Percentiles rank a stretch among this genome's conserved stretches.
These are phyloP conservation scores for Pyracantha coccinea DNA, from an alignment of 331 rosid genomes.

Conservation along the genomic window DNA sequence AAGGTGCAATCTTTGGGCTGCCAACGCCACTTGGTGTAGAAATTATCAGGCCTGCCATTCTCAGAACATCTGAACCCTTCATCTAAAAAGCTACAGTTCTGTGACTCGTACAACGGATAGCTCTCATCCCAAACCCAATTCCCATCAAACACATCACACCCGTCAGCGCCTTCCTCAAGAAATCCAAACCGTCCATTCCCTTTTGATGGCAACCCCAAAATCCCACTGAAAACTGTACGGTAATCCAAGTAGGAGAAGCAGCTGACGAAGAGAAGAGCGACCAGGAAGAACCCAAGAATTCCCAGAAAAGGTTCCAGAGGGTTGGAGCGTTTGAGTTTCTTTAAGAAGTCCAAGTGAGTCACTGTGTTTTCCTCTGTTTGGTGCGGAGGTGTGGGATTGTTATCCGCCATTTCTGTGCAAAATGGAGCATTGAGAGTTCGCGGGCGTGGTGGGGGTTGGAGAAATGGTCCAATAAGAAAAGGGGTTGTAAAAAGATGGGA, in stretches of 20 bases:
- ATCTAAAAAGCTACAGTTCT: constrained; percentile 59
- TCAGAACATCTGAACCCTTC: constrained; percentile 71
- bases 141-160: constrained; percentile 67
- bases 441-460: background rate
- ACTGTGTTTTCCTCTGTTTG: constrained; percentile 11
- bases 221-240: constrained; percentile 15
- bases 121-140: constrained; percentile 93
- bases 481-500: constrained; percentile 1
- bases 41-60: constrained; percentile 61
- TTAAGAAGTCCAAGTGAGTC: constrained; percentile 40
- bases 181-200: constrained; percentile 26
- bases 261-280: constrained; percentile 35
- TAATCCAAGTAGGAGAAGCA: constrained; percentile 53
- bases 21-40: constrained; percentile 91
- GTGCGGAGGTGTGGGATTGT: constrained; percentile 20
- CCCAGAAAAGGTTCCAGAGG: constrained; percentile 52
- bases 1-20: constrained; percentile 73
- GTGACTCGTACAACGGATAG: constrained; percentile 67
- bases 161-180: constrained; percentile 38
- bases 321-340: constrained; percentile 53
- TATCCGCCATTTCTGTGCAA: constrained; percentile 25
- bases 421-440: background rate
- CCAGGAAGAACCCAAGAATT: constrained; percentile 38
- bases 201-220: constrained; percentile 10
- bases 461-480: background rate